Conservation (phyloP, 805 yeast species). For the Danielozyma ontarioensis region DNA sequence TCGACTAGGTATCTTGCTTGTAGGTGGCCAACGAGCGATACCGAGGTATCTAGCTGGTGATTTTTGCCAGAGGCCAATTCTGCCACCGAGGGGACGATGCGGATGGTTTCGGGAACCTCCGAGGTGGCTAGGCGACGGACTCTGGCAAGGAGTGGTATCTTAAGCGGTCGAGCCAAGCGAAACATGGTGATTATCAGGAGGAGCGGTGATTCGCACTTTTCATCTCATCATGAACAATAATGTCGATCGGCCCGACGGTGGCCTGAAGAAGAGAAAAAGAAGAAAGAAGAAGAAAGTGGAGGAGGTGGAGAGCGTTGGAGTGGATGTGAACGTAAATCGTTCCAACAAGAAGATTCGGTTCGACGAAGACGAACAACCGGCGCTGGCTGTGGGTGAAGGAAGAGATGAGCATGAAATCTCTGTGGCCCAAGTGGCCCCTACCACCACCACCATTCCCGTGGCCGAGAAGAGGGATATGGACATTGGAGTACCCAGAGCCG, state of each 20-base stretch:
- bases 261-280: constrained; percentile 28
- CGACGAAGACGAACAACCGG: constrained; percentile 7
- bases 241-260: too few relatives aligned
- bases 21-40: constrained; percentile 32
- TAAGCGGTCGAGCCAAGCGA: constrained; percentile 4
- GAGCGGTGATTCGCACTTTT: too few relatives aligned
- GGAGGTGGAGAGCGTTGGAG: constrained; percentile 2
- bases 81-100: constrained; percentile 33
- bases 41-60: constrained; percentile 17
- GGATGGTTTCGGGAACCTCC: constrained; percentile 26
- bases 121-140: too few relatives aligned
- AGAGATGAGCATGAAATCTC: too few relatives aligned
- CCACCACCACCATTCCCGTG: too few relatives aligned
- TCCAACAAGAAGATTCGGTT: constrained; percentile 22
- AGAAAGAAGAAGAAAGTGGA: constrained; percentile 21
- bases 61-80: constrained; percentile 16
- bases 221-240: too few relatives aligned
- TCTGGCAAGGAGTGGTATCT: neutral
- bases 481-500: too few relatives aligned
- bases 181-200: too few relatives aligned
- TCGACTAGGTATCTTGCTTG: constrained; percentile 34
- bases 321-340: constrained; percentile 9
- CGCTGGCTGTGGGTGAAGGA: neutral
- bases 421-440: too few relatives aligned
- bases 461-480: neutral